Evolutionary conservation across 495 filamentous ascomycete species (phyloP).

Genomic region (Aspergillus campestris): DNA sequence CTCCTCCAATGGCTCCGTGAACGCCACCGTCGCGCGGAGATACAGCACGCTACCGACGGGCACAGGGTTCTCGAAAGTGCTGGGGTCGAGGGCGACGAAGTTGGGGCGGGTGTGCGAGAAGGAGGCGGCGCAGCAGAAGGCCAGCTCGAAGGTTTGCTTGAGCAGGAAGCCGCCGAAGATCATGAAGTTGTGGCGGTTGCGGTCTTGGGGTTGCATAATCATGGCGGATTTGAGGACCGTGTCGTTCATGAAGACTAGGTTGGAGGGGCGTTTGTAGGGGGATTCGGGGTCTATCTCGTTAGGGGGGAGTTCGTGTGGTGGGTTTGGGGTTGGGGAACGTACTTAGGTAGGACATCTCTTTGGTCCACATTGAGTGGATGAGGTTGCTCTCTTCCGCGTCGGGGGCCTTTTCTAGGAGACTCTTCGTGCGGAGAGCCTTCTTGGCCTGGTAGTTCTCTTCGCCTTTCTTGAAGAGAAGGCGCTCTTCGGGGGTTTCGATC

Average conservation of each 20-base stretch:
- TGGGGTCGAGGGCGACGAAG: constrained; percentile 71
- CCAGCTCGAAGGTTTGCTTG: constrained; percentile 75
- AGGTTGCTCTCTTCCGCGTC: constrained; percentile 69
- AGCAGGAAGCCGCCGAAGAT: constrained; percentile 83
- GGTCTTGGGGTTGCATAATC: constrained; percentile 85
- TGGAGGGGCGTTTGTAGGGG: constrained; percentile 47
- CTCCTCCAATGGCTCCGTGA: constrained; percentile 56
- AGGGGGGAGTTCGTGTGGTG: neutral
- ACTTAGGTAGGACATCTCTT: constrained; percentile 58
- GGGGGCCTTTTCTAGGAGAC: constrained; percentile 62
- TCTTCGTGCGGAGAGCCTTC: constrained; percentile 54
- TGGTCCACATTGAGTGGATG: constrained; percentile 74
- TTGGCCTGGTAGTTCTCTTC: constrained; percentile 69
- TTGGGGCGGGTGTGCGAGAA: constrained; percentile 67
- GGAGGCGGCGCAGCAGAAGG: constrained; percentile 80
- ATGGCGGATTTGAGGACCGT: constrained; percentile 60
- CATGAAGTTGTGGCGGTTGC: constrained; percentile 83
- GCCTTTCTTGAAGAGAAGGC: constrained; percentile 55
- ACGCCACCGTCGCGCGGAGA: constrained; percentile 66
- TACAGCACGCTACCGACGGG: constrained; percentile 80
- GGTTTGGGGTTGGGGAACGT: constrained; percentile 7
- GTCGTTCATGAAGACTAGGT: constrained; percentile 57
- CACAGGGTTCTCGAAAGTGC: constrained; percentile 76
- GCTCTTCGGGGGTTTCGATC: constrained; percentile 64
- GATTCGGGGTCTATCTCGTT: constrained; percentile 47